phyloP scores from a whole-genome alignment of 192 early-diverging fungal genomes.

The Mortierella hygrophila region DNA sequence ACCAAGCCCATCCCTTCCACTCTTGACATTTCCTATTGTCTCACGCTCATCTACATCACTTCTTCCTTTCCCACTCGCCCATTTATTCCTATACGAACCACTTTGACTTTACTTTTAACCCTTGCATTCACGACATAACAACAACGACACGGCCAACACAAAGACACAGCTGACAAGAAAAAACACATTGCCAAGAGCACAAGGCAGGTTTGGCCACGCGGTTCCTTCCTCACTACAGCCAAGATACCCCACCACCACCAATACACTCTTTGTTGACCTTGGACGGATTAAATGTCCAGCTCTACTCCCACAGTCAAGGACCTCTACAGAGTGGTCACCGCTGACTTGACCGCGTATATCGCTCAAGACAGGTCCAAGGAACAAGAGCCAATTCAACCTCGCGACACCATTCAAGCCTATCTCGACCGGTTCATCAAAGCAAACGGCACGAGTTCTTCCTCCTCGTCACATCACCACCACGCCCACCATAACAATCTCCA shows the following conservation, averaged over 20 bases:
- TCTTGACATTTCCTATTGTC: neutral
- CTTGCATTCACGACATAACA: neutral
- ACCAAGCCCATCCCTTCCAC: neutral
- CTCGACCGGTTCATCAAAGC: constrained; percentile 46
- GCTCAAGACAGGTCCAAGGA: constrained; percentile 16
- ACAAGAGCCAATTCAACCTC: constrained; percentile 1
- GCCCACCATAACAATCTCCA: neutral
- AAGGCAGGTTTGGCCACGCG: neutral
- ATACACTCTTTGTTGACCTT: neutral
- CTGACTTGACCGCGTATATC: constrained; percentile 32
- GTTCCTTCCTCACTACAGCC: neutral
- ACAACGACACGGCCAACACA: neutral
- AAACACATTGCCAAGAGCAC: neutral
- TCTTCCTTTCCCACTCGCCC: neutral
- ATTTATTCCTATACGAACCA: neutral
- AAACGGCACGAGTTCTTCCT: constrained; percentile 4
- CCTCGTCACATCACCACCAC: neutral
- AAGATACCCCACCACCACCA: neutral
- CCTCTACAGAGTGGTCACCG: constrained; percentile 40
- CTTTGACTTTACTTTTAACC: neutral
- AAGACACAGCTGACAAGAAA: neutral
- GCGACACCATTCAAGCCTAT: constrained; percentile 36
- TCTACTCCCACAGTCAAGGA: constrained; percentile 48
- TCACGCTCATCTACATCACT: neutral
- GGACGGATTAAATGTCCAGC: constrained; percentile 26